These are phyloP conservation scores for Fusarium nematophilum DNA, from an alignment of 2,329 filamentous ascomycete species.

Conservation along the genomic window DNA sequence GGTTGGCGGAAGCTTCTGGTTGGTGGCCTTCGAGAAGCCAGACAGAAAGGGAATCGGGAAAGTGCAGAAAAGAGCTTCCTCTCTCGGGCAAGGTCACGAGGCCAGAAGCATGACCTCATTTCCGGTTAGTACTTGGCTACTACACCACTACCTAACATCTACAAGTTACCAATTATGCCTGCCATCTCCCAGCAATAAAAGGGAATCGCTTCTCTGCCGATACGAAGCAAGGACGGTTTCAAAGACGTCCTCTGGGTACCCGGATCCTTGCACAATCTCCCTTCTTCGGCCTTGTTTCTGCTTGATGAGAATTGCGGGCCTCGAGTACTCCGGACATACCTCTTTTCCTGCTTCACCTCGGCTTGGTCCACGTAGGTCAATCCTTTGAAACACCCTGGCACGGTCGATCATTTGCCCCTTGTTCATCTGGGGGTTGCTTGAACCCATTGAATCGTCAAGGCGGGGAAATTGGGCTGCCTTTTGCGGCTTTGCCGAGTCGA, in stretches of 20 bases:
- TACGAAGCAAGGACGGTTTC: neutral
- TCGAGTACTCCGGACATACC: slow-evolving; percentile 9
- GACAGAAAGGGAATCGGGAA: slow-evolving; percentile 3
- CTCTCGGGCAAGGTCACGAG: slow-evolving; percentile 29
- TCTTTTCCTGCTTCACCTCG: slow-evolving; percentile 11
- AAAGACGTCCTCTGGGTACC: no score
- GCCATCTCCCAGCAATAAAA: no score
- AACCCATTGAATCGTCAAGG: neutral
- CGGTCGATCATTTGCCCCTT: slow-evolving; percentile 23
- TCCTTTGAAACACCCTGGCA: slow-evolving; percentile 26
- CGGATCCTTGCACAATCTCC: neutral
- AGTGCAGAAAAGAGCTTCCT: neutral
- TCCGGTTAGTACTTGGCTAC: slow-evolving; percentile 11
- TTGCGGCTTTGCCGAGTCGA: neutral
- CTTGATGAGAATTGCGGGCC: slow-evolving; percentile 30
- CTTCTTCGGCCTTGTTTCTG: slow-evolving; percentile 35
- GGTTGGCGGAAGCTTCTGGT: slow-evolving; percentile 9
- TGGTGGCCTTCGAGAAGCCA: slow-evolving; percentile 28
- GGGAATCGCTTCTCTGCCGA: neutral
- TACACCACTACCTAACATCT: neutral
- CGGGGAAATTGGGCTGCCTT: slow-evolving; percentile 9
- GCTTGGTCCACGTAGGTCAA: slow-evolving; percentile 3
- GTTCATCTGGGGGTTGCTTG: slow-evolving; percentile 1
- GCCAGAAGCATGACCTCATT: slow-evolving; percentile 38
- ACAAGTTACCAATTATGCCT: no score